Base-by-base conservation (phyloP, 1,284 basidiomycete species). In the Leccinum pallidistipes region DNA sequence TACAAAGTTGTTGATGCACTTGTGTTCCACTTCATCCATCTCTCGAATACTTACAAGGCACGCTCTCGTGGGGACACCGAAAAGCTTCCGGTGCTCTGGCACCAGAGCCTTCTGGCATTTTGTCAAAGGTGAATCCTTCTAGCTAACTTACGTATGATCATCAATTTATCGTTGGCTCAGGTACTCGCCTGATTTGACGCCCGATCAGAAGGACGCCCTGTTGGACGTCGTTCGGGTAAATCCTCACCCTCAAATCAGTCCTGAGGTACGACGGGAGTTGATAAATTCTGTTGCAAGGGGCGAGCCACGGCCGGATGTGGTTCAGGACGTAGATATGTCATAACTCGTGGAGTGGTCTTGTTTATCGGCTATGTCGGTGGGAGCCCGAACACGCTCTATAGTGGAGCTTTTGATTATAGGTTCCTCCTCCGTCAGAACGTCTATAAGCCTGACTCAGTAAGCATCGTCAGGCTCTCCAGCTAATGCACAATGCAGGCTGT, bases 1-100 rank as follows among this genome's bases (percentile, higher is more conserved):
- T 99, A 97, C 83, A 98, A 99, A 80, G 97, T 98, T 27, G 88
- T 99, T 61, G 97, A 99, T 72, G 92, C 94, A 3, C 86, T 99
- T 60, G 95, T 99, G 14, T 98, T 97, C 82, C 97, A 99, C 79
- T 99, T 96, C 75, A 92, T 99, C 69, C 89, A 95, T 40, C 88
- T 98, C 59, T 93, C 93, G 6, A 95, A 95, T 74, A 90, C 90
- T n/a, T 91, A 93, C 75, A 91, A 91, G 74, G 86, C 87, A 34
- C 82, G 81, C 63, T 80, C 78, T 31, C 80, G 84, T 43, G 86
- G 84, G 12, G 88, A 90, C 58, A 79, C 85, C 2, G 87, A 90
- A 62, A 88, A 89, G 74, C 82, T 97, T 61, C 97, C 97, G 7
- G 97, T 99, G 11, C 81, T 99, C 12, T 99, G 97, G 97, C 95